Evolutionary conservation across 495 filamentous ascomycete species (phyloP), one percentile per base, ranked within the genome.

Genomic region (Xylaria nigripes): DNA sequence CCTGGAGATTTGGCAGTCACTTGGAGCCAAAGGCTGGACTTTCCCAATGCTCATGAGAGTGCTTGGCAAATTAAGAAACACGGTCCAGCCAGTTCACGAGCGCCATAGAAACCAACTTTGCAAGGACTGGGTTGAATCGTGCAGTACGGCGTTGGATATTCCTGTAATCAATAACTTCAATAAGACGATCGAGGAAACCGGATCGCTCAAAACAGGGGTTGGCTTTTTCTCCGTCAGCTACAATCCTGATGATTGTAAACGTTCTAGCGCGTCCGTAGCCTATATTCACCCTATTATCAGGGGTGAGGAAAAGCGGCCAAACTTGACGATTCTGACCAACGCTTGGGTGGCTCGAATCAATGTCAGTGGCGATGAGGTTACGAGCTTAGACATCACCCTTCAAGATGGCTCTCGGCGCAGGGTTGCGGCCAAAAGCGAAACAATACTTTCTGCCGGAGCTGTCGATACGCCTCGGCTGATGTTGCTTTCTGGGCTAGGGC

Each of bases 141-240:
- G 85, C 73, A 82, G 84, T 21, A 77, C 71, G 6, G 83, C 86
- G 1, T 75, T 90, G 69, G 70, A 85, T 55, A 87, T 93, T 52
- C 87, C 87, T 16, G 67, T 90, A 16, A 82, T 90, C 63, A 70
- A 81, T 18, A 86, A 93, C 69, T 91, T 91, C 78, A 93, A 93
- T 70, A 72, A 82, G 57, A 78, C 86, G 62, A 90, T 93, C 58
- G 74, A 73, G 44, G 72, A 76, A 30, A 83, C 77, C 18, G 87
- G 87, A 10, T 76, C 81, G 32, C 67, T 93, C 52, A 80, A 82
- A 45, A 74, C 84, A 63, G 82, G 85, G 50, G 86, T 89, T 3
- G 88, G 88, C 18, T 93, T 91, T 75, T 90, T 93, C 77, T 86
- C 81, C 40, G 81, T 93, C 32, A 78, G 85, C 27, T 93, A 90